Evolutionary conservation across 768 basidiomycete genomes (phyloP).

Genomic region (Daedalea quercina): DNA sequence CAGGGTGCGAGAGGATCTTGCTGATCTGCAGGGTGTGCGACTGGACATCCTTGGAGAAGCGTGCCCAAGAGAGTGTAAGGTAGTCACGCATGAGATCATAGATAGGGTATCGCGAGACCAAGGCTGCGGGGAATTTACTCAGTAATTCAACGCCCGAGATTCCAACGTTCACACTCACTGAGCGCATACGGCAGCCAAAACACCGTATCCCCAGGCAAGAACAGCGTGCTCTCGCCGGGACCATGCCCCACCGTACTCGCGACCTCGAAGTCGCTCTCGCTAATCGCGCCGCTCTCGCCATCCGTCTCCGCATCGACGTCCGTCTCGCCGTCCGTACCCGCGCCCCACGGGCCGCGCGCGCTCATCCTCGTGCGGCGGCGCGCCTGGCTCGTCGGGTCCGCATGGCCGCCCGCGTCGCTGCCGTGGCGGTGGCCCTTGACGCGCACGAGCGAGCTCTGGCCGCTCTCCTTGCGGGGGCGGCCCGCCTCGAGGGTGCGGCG

Average conservation of each 20-base stretch:
- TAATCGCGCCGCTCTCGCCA: conserved; percentile 66
- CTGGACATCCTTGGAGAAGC: conserved; percentile 90
- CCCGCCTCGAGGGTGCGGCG: conserved; percentile 76
- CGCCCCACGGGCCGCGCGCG: conserved; percentile 64
- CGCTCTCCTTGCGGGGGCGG: conserved; percentile 72
- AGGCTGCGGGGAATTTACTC: conserved; percentile 39
- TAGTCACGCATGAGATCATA: conserved; percentile 96
- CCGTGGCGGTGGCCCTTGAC: conserved; percentile 59
- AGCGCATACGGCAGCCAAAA: conserved; percentile 95
- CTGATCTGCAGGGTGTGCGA: conserved; percentile 87
- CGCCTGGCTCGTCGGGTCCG: conserved; percentile 54
- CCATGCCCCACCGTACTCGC: conserved; percentile 77
- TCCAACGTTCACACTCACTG: conserved; percentile 40
- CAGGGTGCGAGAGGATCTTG: conserved; percentile 82
- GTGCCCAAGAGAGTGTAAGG: conserved; percentile 91
- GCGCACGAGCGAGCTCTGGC: conserved; percentile 59
- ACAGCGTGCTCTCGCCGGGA: conserved; percentile 83
- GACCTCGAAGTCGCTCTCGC: conserved; percentile 83
- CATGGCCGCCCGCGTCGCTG: conserved; percentile 33
- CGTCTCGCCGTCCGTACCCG: conserved; percentile 55
- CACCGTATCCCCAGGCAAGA: conserved; percentile 83
- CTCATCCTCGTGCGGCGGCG: conserved; percentile 48
- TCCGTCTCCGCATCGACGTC: conserved; percentile 66
- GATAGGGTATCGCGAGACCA: conserved; percentile 89
- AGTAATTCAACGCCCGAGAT: background rate